A percentile compares a stretch with the other conserved stretches of the same genome.
Evolutionary conservation across 2,329 filamentous ascomycete genomes (phyloP).

Genomic region (Aspergillus texensis): DNA sequence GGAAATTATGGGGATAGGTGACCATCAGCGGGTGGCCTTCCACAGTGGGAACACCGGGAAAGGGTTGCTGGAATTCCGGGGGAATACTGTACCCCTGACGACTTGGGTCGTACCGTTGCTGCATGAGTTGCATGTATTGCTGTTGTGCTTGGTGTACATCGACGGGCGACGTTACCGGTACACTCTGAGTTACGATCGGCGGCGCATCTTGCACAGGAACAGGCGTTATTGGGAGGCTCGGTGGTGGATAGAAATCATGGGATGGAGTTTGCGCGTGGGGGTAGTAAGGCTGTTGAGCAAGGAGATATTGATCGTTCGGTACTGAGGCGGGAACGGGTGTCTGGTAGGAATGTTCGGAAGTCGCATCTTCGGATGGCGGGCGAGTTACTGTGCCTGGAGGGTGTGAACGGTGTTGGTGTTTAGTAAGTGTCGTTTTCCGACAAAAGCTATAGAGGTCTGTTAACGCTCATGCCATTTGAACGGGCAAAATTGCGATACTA

Average conservation of each 20-base stretch:
- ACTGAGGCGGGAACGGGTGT: slow-evolving; percentile 32
- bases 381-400: slow-evolving; percentile 36
- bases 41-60: slow-evolving; percentile 30
- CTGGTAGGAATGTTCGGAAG: slow-evolving; percentile 41
- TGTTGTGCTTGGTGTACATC: slow-evolving; percentile 33
- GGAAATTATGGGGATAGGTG: slow-evolving; percentile 35
- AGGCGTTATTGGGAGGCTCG: slow-evolving; percentile 34
- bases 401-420: slow-evolving; percentile 45
- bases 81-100: slow-evolving; percentile 33
- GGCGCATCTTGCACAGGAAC: slow-evolving; percentile 34
- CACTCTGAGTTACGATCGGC: slow-evolving; percentile 33
- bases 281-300: slow-evolving; percentile 41
- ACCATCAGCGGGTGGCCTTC: slow-evolving; percentile 36
- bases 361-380: slow-evolving; percentile 39
- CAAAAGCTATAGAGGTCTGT: slow-evolving; percentile 35
- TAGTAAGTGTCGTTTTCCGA: slow-evolving; percentile 45
- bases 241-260: slow-evolving; percentile 42
- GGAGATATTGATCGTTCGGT: slow-evolving; percentile 38
- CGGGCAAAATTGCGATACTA: slow-evolving; percentile 18
- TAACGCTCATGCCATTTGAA: neutral
- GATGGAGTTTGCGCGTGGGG: slow-evolving; percentile 35
- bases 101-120: slow-evolving; percentile 35
- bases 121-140: slow-evolving; percentile 38
- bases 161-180: slow-evolving; percentile 34
- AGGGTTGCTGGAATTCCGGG: slow-evolving; percentile 34